A percentile compares a stretch with the other conserved stretches of the same genome.
These are phyloP conservation scores for Zangia roseola DNA, from an alignment of 768 basidiomycete genomes.

Conservation along the genomic window DNA sequence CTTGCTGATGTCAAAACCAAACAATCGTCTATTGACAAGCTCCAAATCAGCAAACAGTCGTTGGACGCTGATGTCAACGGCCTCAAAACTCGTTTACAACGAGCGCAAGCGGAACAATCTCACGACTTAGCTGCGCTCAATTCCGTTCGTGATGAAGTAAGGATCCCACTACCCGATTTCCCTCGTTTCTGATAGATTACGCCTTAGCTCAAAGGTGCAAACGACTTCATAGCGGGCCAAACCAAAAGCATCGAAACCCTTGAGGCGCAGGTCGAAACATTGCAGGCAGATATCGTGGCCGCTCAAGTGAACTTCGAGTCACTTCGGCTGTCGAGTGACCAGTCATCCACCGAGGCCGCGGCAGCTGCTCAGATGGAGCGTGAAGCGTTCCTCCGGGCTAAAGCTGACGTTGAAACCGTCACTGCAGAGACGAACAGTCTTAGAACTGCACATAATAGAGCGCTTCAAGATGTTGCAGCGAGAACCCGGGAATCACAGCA, in stretches of 20 bases:
- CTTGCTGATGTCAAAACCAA: constrained; percentile 50
- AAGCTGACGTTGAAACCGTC: constrained; percentile 57
- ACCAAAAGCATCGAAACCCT: constrained; percentile 47
- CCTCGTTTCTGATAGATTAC: constrained; percentile 2
- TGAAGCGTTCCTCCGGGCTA: constrained; percentile 62
- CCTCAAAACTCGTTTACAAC: constrained; percentile 40
- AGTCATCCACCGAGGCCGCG: constrained; percentile 41
- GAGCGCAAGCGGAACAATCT: constrained; percentile 31
- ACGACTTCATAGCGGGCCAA: constrained; percentile 40
- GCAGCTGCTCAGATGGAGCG: constrained; percentile 59
- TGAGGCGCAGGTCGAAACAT: constrained; percentile 45
- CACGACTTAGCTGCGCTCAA: constrained; percentile 35
- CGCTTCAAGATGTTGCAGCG: constrained; percentile 45
- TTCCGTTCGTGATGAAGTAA: constrained; percentile 51
- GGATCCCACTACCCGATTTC: constrained; percentile 9
- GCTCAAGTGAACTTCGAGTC: constrained; percentile 54
- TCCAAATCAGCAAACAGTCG: constrained; percentile 48
- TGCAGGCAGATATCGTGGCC: constrained; percentile 50
- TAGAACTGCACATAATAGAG: constrained; percentile 48
- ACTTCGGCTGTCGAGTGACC: constrained; percentile 46
- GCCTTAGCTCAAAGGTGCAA: constrained; percentile 52
- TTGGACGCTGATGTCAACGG: constrained; percentile 50
- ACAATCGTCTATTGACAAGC: constrained; percentile 38
- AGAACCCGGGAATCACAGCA: constrained; percentile 48
- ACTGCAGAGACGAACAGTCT: constrained; percentile 51